Percentiles rank a stretch among this genome's conserved stretches.
phyloP scores from a whole-genome alignment of 2,329 filamentous ascomycete species.

The Akanthomyces dipterigenus region DNA sequence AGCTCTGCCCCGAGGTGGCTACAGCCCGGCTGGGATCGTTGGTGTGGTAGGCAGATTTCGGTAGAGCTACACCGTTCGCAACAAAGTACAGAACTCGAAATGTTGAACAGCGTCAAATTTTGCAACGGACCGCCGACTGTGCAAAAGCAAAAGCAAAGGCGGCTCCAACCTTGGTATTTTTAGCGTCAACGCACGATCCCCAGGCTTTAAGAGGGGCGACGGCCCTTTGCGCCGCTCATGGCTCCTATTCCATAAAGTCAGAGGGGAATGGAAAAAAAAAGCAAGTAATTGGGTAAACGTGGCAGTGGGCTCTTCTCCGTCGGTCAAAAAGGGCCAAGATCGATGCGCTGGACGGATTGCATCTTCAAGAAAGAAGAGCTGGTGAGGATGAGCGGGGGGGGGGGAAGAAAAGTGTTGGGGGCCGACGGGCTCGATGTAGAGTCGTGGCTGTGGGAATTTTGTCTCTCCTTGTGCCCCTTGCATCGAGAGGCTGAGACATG shows the following conservation, averaged over 20 bases:
- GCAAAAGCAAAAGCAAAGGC: too few species aligned
- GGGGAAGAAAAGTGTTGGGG: background rate
- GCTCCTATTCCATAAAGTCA: background rate
- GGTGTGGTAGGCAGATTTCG: too few species aligned
- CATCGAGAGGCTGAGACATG: background rate
- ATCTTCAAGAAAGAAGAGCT: background rate
- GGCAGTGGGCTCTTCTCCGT: background rate
- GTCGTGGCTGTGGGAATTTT: background rate
- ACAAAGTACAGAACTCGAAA: too few species aligned
- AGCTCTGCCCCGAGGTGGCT: too few species aligned
- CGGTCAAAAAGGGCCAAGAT: background rate
- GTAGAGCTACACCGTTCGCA: too few species aligned
- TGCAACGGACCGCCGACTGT: too few species aligned
- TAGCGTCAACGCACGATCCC: too few species aligned
- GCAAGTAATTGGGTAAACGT: background rate
- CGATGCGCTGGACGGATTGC: background rate
- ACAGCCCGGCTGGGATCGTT: too few species aligned
- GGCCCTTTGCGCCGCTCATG: background rate
- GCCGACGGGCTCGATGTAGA: background rate
- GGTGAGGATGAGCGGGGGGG: background rate
- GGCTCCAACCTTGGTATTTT: too few species aligned
- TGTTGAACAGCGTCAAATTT: too few species aligned
- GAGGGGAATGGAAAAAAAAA: background rate
- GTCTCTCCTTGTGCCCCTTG: background rate
- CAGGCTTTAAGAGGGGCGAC: too few species aligned